Conservation (phyloP, 768 basidiomycete genomes). For the Auricularia cornea region DNA sequence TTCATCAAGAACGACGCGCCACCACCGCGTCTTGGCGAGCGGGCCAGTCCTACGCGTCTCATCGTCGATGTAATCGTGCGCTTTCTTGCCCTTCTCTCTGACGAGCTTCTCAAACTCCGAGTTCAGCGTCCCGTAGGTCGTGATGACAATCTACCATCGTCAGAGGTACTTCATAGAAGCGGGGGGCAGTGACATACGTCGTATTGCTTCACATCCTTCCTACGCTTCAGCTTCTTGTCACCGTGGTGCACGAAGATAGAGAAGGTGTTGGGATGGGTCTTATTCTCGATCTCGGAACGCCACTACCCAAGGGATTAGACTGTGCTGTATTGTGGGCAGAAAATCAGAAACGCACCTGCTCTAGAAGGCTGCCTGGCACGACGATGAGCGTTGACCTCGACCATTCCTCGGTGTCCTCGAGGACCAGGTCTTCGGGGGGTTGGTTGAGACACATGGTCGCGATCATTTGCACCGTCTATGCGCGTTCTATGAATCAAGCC, state of each 20-base stretch:
- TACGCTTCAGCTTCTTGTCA: constrained; percentile 52
- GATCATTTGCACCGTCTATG: constrained; percentile 76
- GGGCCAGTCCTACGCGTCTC: constrained; percentile 34
- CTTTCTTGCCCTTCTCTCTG: constrained; percentile 19
- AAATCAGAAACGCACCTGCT: constrained; percentile 39
- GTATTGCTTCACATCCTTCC: constrained; percentile 40
- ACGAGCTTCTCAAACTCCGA: constrained; percentile 48
- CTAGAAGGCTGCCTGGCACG: constrained; percentile 66
- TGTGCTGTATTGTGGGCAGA: not conserved
- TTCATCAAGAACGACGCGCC: constrained; percentile 68
- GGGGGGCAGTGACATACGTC: constrained; percentile 33
- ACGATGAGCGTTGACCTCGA: constrained; percentile 54
- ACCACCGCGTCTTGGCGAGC: constrained; percentile 54
- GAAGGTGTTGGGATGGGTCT: constrained; percentile 50
- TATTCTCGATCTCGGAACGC: constrained; percentile 65
- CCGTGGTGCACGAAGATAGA: constrained; percentile 66
- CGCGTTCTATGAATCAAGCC: too few species aligned
- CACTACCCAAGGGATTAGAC: constrained; percentile 33
- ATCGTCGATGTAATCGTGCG: constrained; percentile 4
- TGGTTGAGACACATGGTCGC: constrained; percentile 66
- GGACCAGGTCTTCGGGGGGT: constrained; percentile 33
- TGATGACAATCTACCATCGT: constrained; percentile 51
- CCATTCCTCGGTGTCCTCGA: constrained; percentile 18
- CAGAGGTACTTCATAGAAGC: constrained; percentile 1
- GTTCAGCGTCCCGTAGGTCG: constrained; percentile 68